Evolutionary conservation across 2,329 filamentous ascomycete species (phyloP), one percentile per base, ranked within the genome.

Genomic region (Clonostachys rosea): DNA sequence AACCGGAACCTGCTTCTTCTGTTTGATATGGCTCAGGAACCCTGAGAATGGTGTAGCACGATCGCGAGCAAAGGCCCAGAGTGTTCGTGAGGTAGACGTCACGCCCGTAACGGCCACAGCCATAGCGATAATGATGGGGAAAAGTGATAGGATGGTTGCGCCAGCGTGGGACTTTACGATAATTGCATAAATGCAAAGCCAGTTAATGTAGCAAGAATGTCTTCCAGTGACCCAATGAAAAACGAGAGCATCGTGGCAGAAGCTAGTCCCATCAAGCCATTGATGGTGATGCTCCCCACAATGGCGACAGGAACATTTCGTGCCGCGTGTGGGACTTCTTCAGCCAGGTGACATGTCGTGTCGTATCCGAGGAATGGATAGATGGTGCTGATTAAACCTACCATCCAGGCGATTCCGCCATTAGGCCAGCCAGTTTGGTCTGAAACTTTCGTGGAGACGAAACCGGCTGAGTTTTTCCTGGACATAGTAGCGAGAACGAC

Each of bases 121-220:
- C 1, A 55, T 46, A 9, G 63, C 64, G 14, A 61, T 58, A 10
- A 56, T 39, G 1, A 55, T 52, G 3, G 60, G 43, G 20, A 63
- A n/a, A 2, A 64, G 34, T 0, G 64, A 60, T 48, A 68, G 54
- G 35, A 63, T 40, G 1, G 56, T 61, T 2, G 62, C 52, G 5
- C 51, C 62, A 0, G 52, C 57, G 0, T n/a, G 47, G 2, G 59
- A 62, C 7, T 54, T 46, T 16, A 16, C 16, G 16, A 16, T 10
- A 71, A 63, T 34, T 71, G 66, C 54, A 73, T 70, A 42, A 69
- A 70, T 0, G 68, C 68, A 12, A 70, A 71, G 0, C 71, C 71
- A 0, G 66, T 71, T 0, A 63, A 59, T 0, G 69, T 70, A 1
- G 58, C 44, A 3, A 74, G 59, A 5, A 75, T 54, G 0, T 55